A percentile compares a stretch with the other conserved stretches of the same genome.
Evolutionary conservation across 169 alveolate genomes (phyloP).

Genomic region (Miamiensis avidus): DNA sequence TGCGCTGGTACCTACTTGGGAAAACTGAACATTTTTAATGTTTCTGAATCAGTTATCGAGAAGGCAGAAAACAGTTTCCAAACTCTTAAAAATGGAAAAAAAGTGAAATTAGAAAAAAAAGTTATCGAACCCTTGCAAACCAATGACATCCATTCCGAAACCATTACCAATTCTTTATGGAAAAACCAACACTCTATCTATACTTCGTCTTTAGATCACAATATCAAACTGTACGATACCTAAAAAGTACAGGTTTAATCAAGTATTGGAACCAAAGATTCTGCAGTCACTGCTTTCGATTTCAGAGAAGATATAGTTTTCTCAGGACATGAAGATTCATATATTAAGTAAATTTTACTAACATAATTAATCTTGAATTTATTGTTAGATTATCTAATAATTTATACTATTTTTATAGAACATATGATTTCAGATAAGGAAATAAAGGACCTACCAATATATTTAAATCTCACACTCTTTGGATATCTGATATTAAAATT

Average conservation of each 20-base stretch:
- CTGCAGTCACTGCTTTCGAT: slow-evolving; percentile 23
- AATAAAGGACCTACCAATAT: slow-evolving; percentile 13
- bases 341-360: slow-evolving; percentile 5
- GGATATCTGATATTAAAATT: slow-evolving; percentile 8
- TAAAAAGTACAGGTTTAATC: neutral
- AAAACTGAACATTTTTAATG: neutral
- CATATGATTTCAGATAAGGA: slow-evolving; percentile 18
- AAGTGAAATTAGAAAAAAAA: slow-evolving; percentile 14
- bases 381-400: no score
- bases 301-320: neutral
- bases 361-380: neutral
- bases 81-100: neutral
- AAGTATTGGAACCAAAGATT: slow-evolving; percentile 8
- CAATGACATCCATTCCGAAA: neutral
- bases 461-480: slow-evolving; percentile 13
- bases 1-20: slow-evolving; percentile 15
- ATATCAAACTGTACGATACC: slow-evolving; percentile 18
- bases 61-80: neutral
- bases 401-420: neutral
- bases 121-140: neutral
- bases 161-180: slow-evolving; percentile 15
- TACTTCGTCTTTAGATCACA: slow-evolving; percentile 18
- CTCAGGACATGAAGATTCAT: slow-evolving; percentile 16
- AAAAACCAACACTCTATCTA: slow-evolving; percentile 2
- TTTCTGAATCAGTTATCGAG: neutral